Base-by-base conservation (phyloP, 805 yeast species). In the Grigorovia yakushimaensis region DNA sequence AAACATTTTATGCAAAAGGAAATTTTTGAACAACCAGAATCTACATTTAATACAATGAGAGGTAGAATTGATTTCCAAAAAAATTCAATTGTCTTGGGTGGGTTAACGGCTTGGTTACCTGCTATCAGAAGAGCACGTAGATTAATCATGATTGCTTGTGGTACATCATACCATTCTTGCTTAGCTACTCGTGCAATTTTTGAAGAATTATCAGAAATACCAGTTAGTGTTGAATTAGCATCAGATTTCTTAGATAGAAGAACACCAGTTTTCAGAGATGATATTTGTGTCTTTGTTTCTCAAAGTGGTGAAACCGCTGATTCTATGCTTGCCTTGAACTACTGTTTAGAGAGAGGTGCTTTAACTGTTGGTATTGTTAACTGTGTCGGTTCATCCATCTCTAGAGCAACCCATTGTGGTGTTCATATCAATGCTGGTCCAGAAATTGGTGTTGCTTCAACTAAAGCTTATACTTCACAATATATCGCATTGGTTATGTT, bases 271-370 rank as follows among this genome's bases (percentile, higher is more conserved):
- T 93, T 91, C 72, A 84, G 98, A 73, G 98, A 93, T 68, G 98
- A 93, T 67, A 88, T 95, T 4, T 88, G 97, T 71, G 81, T 94
- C 40, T 93, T 93, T 68, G 99, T 93, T 22, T 93, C 98, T 9
- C 99, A 93, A 71, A 86, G 96, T 49, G 99, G 99, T 67, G 99
- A 93, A 72, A 93, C 99, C 45, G 98, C 98, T 33, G 99, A 93
- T 68, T 81, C 96, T 7, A 85, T 93, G 79, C 77, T 88, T 65
- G 98, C 97, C 21, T 78, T 93, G 59, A 91, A 88, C 66, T 89
- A 88, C 72, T 91, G 97, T 73, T 77, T 84, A 63, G 98, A 94
- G 62, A 83, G 96, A 63, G 98, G 98, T 58, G 97, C 98, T 33
- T 75, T 94, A 55, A 88, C 96, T 24, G 93, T 93, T 49, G 99